Percentiles rank a stretch among this genome's conserved stretches.
Conservation (phyloP, 306 rosid species). For the Dicorynia guianensis region DNA sequence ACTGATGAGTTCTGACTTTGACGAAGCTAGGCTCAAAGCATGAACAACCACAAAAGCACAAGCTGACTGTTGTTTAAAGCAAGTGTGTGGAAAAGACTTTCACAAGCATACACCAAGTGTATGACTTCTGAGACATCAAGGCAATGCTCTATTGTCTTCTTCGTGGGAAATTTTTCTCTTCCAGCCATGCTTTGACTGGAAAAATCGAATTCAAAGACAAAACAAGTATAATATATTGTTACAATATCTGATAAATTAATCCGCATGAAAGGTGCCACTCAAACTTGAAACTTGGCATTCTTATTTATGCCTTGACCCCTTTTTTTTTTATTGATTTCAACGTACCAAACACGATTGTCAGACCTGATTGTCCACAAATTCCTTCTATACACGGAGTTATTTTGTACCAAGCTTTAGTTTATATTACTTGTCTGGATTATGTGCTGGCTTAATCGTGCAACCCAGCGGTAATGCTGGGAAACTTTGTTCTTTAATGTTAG, state of each 20-base stretch:
- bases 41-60: background rate
- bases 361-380: slow-evolving; percentile 18
- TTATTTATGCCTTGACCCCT: background rate
- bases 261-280: background rate
- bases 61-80: background rate
- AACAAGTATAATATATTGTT: background rate
- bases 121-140: slow-evolving; percentile 36
- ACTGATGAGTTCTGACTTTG: slow-evolving; percentile 38
- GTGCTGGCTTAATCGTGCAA: slow-evolving; percentile 17
- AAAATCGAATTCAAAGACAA: slow-evolving; percentile 41
- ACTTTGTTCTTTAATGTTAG: background rate
- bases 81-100: slow-evolving; percentile 38
- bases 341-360: background rate
- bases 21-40: slow-evolving; percentile 22
- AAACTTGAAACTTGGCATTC: background rate
- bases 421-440: slow-evolving; percentile 2
- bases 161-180: slow-evolving; percentile 15
- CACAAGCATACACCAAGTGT: slow-evolving; percentile 7
- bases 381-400: background rate
- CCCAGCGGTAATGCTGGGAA: background rate
- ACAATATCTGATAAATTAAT: background rate
- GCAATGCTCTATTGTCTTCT: slow-evolving; percentile 7
- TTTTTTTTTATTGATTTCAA: background rate
- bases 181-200: slow-evolving; percentile 46
- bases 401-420: background rate